phyloP scores from a whole-genome alignment of 495 filamentous ascomycete genomes.

The Tuber umbilicatum region DNA sequence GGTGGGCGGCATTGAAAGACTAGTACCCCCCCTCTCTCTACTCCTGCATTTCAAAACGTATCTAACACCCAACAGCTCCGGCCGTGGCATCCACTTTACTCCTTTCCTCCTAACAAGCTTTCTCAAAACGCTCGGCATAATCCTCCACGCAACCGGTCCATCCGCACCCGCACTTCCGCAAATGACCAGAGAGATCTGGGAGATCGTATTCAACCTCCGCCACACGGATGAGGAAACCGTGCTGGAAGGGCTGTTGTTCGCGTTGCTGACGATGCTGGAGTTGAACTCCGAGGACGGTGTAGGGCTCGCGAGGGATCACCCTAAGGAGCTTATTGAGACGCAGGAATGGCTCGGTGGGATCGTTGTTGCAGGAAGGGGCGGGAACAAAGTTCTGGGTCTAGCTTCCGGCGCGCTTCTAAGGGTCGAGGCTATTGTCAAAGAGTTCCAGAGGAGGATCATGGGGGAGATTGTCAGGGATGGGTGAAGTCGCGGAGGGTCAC shows the following conservation, averaged over 20 bases:
- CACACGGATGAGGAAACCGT: slow-evolving; percentile 53
- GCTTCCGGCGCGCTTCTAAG: slow-evolving; percentile 78
- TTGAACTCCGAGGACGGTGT: slow-evolving; percentile 56
- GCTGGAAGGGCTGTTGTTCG: slow-evolving; percentile 67
- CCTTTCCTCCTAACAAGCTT: slow-evolving; percentile 56
- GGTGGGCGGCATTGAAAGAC: slow-evolving; percentile 50
- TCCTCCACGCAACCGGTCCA: slow-evolving; percentile 61
- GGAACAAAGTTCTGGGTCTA: slow-evolving; percentile 59
- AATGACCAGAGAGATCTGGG: slow-evolving; percentile 66
- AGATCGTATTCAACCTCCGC: slow-evolving; percentile 53
- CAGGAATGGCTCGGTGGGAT: slow-evolving; percentile 66
- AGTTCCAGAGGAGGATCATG: slow-evolving; percentile 50
- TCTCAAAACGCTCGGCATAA: slow-evolving; percentile 59
- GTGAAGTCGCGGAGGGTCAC: neutral
- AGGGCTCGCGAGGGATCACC: slow-evolving; percentile 53
- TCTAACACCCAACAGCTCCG: slow-evolving; percentile 41
- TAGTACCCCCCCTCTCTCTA: slow-evolving; percentile 16
- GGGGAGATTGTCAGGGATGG: slow-evolving; percentile 14
- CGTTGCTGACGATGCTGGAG: slow-evolving; percentile 72
- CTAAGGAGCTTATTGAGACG: slow-evolving; percentile 52
- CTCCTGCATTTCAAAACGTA: neutral
- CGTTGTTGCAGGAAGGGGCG: slow-evolving; percentile 54
- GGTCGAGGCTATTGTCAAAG: slow-evolving; percentile 70
- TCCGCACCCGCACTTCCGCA: slow-evolving; percentile 56
- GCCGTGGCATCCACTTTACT: slow-evolving; percentile 51